Conservation (phyloP, 2,329 filamentous ascomycete species). For the Scedosporium minutisporum region DNA sequence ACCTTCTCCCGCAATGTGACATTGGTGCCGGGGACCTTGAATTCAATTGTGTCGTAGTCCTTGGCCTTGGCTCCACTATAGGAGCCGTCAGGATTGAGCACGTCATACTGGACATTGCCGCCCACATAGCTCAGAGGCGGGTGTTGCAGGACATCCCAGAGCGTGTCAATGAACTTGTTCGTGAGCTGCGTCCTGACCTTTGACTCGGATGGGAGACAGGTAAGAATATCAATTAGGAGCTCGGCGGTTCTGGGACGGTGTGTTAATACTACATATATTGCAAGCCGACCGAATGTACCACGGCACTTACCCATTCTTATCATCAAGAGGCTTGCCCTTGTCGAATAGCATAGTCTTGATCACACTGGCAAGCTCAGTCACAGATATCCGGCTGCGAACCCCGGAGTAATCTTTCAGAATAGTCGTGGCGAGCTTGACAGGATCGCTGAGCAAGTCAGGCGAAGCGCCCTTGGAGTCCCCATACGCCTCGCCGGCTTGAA, state of each 20-base stretch:
- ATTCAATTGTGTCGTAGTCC: constrained; percentile 25
- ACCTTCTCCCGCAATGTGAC: constrained; percentile 25
- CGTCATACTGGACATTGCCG: constrained; percentile 28
- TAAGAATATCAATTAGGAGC: constrained; percentile 28
- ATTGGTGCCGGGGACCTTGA: constrained; percentile 27
- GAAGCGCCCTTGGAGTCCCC: constrained; percentile 16
- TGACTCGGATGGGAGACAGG: constrained; percentile 24
- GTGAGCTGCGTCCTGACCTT: constrained; percentile 28
- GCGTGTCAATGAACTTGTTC: constrained; percentile 38
- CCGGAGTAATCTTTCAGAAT: constrained; percentile 21
- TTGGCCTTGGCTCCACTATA: constrained; percentile 22
- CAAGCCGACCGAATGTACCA: background rate
- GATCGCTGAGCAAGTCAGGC: constrained; percentile 20
- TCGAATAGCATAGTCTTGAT: constrained; percentile 18
- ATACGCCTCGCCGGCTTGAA: constrained; percentile 27
- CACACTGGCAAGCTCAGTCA: constrained; percentile 19
- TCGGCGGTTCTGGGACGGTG: constrained; percentile 25
- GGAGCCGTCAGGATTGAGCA: constrained; percentile 19
- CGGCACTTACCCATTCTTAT: constrained; percentile 37
- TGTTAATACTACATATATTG: constrained; percentile 9
- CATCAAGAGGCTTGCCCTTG: constrained; percentile 45
- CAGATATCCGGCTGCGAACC: constrained; percentile 17
- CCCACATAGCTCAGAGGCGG: constrained; percentile 38
- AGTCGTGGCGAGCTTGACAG: constrained; percentile 21
- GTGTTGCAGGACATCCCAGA: constrained; percentile 46